phyloP scores from a whole-genome alignment of 495 filamentous ascomycete species.

The Neurospora sp. region DNA sequence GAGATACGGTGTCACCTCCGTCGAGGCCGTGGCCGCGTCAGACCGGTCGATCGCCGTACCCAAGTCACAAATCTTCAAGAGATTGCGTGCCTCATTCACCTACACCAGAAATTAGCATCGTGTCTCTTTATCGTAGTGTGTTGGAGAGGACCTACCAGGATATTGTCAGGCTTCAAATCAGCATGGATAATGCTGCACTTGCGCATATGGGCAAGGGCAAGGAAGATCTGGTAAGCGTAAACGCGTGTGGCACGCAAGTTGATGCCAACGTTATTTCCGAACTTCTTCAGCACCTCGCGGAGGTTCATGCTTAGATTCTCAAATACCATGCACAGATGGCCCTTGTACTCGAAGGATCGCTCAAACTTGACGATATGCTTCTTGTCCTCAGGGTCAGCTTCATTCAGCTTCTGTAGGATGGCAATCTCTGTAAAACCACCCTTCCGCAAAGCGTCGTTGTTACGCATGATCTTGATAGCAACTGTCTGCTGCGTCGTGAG shows the following conservation, averaged over 20 bases:
- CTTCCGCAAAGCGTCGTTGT: slow-evolving; percentile 88
- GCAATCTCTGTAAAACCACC: slow-evolving; percentile 91
- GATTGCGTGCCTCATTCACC: slow-evolving; percentile 73
- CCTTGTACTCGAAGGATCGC: slow-evolving; percentile 84
- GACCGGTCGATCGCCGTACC: slow-evolving; percentile 85
- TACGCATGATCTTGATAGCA: slow-evolving; percentile 89
- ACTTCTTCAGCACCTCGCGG: slow-evolving; percentile 92
- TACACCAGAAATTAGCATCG: slow-evolving; percentile 11
- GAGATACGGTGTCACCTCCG: slow-evolving; percentile 84
- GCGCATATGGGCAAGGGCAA: slow-evolving; percentile 72
- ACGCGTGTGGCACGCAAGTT: slow-evolving; percentile 75
- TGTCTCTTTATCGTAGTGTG: not conserved
- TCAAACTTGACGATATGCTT: slow-evolving; percentile 86
- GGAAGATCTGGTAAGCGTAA: slow-evolving; percentile 91
- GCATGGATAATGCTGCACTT: slow-evolving; percentile 91
- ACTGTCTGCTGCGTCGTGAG: slow-evolving; percentile 58
- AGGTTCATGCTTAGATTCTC: slow-evolving; percentile 91
- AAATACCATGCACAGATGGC: slow-evolving; percentile 91
- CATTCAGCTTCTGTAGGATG: slow-evolving; percentile 73
- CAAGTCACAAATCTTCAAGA: slow-evolving; percentile 91
- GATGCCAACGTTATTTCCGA: slow-evolving; percentile 86
- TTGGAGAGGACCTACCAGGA: slow-evolving; percentile 44
- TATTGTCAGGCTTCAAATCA: slow-evolving; percentile 95
- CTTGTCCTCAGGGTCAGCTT: slow-evolving; percentile 79
- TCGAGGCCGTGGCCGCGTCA: slow-evolving; percentile 53